phyloP scores from a whole-genome alignment of 306 rosid genomes.

The Rubus parviflorus region DNA sequence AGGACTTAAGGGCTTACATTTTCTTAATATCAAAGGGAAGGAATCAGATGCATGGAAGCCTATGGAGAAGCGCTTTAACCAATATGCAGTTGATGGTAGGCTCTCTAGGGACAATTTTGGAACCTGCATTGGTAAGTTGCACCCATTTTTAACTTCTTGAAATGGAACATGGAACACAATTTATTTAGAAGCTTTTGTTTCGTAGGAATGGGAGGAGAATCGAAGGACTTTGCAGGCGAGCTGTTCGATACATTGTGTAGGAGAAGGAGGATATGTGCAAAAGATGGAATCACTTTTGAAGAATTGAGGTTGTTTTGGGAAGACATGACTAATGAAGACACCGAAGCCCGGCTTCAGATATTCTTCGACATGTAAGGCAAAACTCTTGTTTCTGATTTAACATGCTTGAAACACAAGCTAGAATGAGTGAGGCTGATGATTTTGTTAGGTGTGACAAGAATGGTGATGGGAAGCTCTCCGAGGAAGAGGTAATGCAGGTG shows the following conservation, averaged over 20 bases:
- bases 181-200: conserved; percentile 20
- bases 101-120: conserved; percentile 74
- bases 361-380: conserved; percentile 83
- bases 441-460: conserved; percentile 90
- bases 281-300: conserved; percentile 46
- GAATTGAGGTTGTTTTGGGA: conserved; percentile 73
- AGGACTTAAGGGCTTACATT: conserved; percentile 72
- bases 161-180: conserved; percentile 8
- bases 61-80: conserved; percentile 54
- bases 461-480: conserved; percentile 90
- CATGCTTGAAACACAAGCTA: background rate
- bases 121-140: conserved; percentile 60
- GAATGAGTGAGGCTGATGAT: conserved; percentile 22
- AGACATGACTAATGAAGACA: conserved; percentile 71
- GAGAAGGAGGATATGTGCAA: conserved; percentile 41
- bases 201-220: conserved; percentile 81
- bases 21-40: conserved; percentile 72
- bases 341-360: conserved; percentile 78
- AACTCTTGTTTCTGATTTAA: background rate
- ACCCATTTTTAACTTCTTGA: background rate
- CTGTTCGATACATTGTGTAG: conserved; percentile 71
- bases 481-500: conserved; percentile 89
- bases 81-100: conserved; percentile 44
- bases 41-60: conserved; percentile 73
- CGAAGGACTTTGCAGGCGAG: conserved; percentile 83